phyloP scores from a whole-genome alignment of 2,329 filamentous ascomycete species.

The Xylariaceae sp. region DNA sequence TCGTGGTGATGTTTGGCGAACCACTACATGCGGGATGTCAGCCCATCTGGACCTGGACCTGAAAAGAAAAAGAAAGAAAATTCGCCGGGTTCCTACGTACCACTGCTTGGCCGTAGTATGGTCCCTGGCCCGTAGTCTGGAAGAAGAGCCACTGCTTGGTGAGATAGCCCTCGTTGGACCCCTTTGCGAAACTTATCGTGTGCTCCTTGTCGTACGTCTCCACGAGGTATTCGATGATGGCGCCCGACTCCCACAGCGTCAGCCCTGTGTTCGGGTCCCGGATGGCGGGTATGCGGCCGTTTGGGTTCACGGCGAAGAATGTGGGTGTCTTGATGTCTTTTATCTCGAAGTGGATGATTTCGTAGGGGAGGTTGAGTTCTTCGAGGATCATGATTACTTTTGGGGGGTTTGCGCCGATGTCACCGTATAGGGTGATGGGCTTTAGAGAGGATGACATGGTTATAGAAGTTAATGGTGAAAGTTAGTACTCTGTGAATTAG shows the following conservation, averaged over 20 bases:
- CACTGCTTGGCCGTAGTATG: slow-evolving; percentile 43
- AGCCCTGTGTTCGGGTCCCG: slow-evolving; percentile 21
- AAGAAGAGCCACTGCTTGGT: slow-evolving; percentile 42
- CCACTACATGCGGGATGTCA: slow-evolving; percentile 29
- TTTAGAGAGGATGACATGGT: slow-evolving; percentile 22
- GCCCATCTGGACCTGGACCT: not conserved
- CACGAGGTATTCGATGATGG: slow-evolving; percentile 22
- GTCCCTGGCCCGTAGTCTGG: slow-evolving; percentile 42
- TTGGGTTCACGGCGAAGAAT: slow-evolving; percentile 20
- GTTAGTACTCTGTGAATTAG: not conserved
- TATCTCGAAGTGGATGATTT: slow-evolving; percentile 10
- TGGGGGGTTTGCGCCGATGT: slow-evolving; percentile 28
- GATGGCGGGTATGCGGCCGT: slow-evolving; percentile 21
- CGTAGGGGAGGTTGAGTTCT: slow-evolving; percentile 31
- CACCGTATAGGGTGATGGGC: slow-evolving; percentile 29
- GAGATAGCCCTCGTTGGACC: slow-evolving; percentile 34
- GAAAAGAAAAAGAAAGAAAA: not conserved
- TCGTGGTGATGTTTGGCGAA: slow-evolving; percentile 39
- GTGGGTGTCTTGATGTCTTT: slow-evolving; percentile 18
- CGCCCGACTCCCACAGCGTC: slow-evolving; percentile 24
- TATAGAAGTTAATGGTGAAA: not conserved
- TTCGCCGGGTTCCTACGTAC: slow-evolving; percentile 3
- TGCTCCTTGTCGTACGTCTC: slow-evolving; percentile 36
- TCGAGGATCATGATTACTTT: slow-evolving; percentile 31
- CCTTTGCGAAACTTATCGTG: slow-evolving; percentile 33